Evolutionary conservation across 495 filamentous ascomycete genomes (phyloP).

Genomic region (Neurospora sp.): DNA sequence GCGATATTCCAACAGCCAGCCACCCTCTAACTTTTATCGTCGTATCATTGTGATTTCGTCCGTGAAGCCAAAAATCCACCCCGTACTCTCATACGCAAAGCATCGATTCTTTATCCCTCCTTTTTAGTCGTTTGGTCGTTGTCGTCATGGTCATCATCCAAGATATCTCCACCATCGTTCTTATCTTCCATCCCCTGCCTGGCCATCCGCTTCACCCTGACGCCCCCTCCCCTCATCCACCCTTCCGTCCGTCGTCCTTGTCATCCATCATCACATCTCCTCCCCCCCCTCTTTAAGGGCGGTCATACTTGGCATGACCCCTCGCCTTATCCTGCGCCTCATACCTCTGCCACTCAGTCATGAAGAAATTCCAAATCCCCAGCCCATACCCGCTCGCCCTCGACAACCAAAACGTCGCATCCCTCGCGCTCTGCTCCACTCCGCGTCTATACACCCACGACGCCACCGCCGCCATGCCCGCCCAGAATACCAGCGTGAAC

Average conservation of each 20-base stretch:
- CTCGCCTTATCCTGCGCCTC: slow-evolving; percentile 23
- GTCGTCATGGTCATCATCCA: neutral
- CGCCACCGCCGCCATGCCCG: slow-evolving; percentile 34
- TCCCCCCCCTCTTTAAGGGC: neutral
- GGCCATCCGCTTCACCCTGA: neutral
- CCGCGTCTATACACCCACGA: slow-evolving; percentile 55
- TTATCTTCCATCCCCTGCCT: neutral
- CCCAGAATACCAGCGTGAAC: slow-evolving; percentile 51
- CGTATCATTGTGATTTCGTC: neutral
- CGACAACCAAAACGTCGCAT: slow-evolving; percentile 31
- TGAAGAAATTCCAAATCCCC: slow-evolving; percentile 46
- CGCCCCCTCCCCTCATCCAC: neutral
- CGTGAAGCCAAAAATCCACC: neutral
- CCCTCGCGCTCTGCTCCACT: slow-evolving; percentile 46
- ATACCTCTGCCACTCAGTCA: slow-evolving; percentile 42
- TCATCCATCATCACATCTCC: neutral
- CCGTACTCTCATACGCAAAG: neutral
- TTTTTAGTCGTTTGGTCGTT: neutral
- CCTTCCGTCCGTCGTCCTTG: neutral
- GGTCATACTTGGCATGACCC: neutral
- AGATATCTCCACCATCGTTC: neutral
- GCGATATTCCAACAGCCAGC: neutral
- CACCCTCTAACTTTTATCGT: neutral
- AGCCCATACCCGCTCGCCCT: slow-evolving; percentile 36
- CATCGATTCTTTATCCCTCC: neutral